A percentile compares a stretch with the other conserved stretches of the same genome.
phyloP scores from a whole-genome alignment of 2,329 filamentous ascomycete genomes.

The Calonectria ilicicola region DNA sequence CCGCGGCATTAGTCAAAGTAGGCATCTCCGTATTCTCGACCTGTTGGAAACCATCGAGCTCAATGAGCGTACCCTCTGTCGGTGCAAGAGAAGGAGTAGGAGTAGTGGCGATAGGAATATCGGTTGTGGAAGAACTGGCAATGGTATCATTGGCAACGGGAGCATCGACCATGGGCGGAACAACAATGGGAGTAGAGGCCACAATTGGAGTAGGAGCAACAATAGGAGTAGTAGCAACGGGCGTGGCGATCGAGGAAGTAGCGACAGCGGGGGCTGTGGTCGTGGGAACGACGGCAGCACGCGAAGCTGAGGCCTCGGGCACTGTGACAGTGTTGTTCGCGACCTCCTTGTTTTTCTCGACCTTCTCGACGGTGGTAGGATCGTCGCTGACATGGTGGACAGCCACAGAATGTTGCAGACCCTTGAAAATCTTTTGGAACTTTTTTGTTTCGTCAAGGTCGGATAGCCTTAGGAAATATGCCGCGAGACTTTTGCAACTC shows the following conservation, averaged over 20 bases:
- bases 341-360: neutral
- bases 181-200: neutral
- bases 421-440: conserved; percentile 24
- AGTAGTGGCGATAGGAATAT: neutral
- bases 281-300: neutral
- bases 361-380: neutral
- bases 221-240: neutral
- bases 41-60: conserved; percentile 21
- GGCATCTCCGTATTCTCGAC: conserved; percentile 17
- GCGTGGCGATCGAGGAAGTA: too few relatives aligned
- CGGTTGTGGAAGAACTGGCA: too few relatives aligned
- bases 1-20: neutral
- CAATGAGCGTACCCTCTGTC: conserved; percentile 18
- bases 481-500: neutral
- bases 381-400: neutral
- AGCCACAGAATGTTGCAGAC: conserved; percentile 19
- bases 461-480: conserved; percentile 35
- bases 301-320: neutral
- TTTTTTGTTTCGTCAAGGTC: conserved; percentile 24
- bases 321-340: neutral
- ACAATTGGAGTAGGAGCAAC: neutral
- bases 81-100: neutral
- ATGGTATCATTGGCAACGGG: neutral
- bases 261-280: neutral
- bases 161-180: neutral